Conservation (phyloP, 371 early-diverging fungal species). For the Amoeboaphelidium protococcarum region DNA sequence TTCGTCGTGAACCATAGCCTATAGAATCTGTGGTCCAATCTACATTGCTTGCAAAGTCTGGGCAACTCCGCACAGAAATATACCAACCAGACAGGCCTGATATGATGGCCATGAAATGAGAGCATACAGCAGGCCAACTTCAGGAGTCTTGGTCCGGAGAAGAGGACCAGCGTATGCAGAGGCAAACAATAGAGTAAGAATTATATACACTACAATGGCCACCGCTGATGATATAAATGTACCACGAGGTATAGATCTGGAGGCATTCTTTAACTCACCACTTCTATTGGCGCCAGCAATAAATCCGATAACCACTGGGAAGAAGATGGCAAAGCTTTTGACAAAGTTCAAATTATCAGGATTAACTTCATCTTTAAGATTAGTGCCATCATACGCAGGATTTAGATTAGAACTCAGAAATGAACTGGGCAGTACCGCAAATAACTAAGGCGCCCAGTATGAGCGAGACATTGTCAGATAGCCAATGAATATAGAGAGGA, state of each 20-base stretch:
- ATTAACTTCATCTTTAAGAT: no score
- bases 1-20: constrained; percentile 9
- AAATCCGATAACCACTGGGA: constrained; percentile 11
- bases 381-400: no score
- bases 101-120: constrained; percentile 7
- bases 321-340: constrained; percentile 9
- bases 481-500: no score
- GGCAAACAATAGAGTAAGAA: constrained; percentile 4
- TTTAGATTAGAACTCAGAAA: no score
- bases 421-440: no score
- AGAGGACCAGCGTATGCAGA: constrained; percentile 1
- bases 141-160: constrained; percentile 1
- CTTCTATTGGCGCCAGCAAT: constrained; percentile 8
- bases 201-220: constrained; percentile 5
- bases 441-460: no score
- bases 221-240: constrained; percentile 6
- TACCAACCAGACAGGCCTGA: constrained; percentile 5
- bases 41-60: constrained; percentile 6
- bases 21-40: constrained; percentile 5
- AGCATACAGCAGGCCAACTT: not conserved
- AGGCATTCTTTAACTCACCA: constrained; percentile 6
- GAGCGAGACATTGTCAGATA: no score
- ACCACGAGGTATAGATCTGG: constrained; percentile 6
- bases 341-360: constrained; percentile 1
- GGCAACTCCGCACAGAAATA: constrained; percentile 4